Conservation (phyloP, 1,284 basidiomycete species). For the Ganoderma lucidum region DNA sequence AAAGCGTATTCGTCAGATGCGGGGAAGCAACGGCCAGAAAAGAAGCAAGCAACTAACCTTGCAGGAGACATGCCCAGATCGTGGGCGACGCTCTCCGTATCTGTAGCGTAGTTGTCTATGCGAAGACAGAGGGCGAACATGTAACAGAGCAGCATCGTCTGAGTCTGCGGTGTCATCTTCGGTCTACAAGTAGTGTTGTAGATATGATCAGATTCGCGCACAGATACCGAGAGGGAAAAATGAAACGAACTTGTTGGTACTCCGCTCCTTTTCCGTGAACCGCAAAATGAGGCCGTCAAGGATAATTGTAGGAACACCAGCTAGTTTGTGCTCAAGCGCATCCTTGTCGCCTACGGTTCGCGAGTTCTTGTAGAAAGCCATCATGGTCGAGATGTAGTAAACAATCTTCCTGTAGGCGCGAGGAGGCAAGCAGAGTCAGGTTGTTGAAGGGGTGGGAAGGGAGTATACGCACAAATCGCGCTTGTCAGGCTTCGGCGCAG, state of each 20-base stretch:
- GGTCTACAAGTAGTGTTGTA: constrained; percentile 49
- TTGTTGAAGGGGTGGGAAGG: too few relatives aligned
- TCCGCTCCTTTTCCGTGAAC: constrained; percentile 80
- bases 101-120: constrained; percentile 78
- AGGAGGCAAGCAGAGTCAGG: not conserved
- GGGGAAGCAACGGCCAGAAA: not conserved
- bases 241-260: constrained; percentile 62
- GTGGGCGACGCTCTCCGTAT: constrained; percentile 70
- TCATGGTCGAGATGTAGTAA: constrained; percentile 81
- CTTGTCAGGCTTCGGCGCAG: constrained; percentile 59
- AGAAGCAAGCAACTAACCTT: constrained; percentile 58
- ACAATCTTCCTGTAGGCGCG: constrained; percentile 67
- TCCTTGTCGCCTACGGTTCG: constrained; percentile 56
- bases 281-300: constrained; percentile 80
- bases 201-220: constrained; percentile 9
- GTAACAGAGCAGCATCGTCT: constrained; percentile 78
- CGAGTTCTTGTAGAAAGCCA: constrained; percentile 68
- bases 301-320: constrained; percentile 66
- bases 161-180: constrained; percentile 73
- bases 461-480: constrained; percentile 57
- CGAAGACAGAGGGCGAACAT: constrained; percentile 84
- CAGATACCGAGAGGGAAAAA: constrained; percentile 3
- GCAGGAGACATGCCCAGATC: constrained; percentile 73
- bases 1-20: constrained; percentile 22
- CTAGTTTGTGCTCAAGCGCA: constrained; percentile 61